Percentiles rank a stretch among this genome's conserved stretches.
Evolutionary conservation across 768 basidiomycete genomes (phyloP).

Genomic region (Hypholoma fasciculare): DNA sequence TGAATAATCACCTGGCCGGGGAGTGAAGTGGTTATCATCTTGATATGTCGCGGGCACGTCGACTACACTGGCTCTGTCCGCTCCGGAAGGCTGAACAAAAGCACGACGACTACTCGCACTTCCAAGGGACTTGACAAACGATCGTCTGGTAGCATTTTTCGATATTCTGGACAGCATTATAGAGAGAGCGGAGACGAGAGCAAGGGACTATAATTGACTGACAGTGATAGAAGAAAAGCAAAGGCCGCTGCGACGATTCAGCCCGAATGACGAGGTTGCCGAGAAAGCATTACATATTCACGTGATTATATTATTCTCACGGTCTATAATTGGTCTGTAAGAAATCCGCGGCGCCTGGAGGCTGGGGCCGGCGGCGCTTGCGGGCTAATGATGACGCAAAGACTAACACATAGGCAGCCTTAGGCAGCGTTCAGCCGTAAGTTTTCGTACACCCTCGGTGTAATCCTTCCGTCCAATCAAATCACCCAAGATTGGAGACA

Average conservation of each 20-base stretch:
- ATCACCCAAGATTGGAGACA: too few relatives aligned
- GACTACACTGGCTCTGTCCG: conserved; percentile 81
- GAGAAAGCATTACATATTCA: neutral
- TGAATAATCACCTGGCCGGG: conserved; percentile 56
- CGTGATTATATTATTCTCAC: neutral
- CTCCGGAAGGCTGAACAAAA: conserved; percentile 80
- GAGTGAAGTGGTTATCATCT: conserved; percentile 68
- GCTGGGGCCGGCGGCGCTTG: too few relatives aligned
- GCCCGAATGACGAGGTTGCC: conserved; percentile 9
- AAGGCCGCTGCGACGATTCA: conserved; percentile 10
- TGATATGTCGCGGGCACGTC: conserved; percentile 77
- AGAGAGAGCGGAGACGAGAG: conserved; percentile 9
- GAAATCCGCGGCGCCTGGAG: too few relatives aligned
- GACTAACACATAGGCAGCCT: too few relatives aligned
- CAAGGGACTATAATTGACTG: neutral
- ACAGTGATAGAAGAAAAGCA: conserved; percentile 4
- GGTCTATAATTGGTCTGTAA: too few relatives aligned
- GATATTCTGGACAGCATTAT: conserved; percentile 63
- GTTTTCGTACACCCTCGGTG: too few relatives aligned
- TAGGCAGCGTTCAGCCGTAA: too few relatives aligned
- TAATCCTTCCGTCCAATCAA: too few relatives aligned
- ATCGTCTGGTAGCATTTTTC: conserved; percentile 36
- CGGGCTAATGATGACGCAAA: too few relatives aligned
- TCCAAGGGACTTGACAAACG: conserved; percentile 23
- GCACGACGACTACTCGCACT: conserved; percentile 42